phyloP scores from a whole-genome alignment of 2,329 filamentous ascomycete species.

The Aspergillus sp. region DNA sequence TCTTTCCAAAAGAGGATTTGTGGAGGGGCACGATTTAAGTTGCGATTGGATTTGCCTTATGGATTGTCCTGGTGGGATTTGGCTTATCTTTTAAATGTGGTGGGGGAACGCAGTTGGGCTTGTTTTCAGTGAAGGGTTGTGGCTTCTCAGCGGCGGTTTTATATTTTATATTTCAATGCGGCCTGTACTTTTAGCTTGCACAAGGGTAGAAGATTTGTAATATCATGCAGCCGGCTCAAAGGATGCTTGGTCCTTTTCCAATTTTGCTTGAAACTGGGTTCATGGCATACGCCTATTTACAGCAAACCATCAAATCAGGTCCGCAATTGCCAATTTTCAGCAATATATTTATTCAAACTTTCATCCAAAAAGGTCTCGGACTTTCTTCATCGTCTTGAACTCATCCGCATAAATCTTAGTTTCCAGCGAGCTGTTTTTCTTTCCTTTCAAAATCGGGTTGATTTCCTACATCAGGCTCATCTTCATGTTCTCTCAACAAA shows the following conservation, averaged over 20 bases:
- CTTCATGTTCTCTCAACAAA: constrained; percentile 7
- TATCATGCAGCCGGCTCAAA: neutral
- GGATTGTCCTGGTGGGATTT: neutral
- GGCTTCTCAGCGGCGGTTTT: constrained; percentile 4
- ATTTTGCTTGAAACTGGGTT: neutral
- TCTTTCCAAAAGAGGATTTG: neutral
- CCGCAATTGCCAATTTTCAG: neutral
- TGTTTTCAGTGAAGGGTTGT: constrained; percentile 4
- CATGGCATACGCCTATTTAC: neutral
- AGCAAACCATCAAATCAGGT: neutral
- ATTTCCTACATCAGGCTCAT: neutral
- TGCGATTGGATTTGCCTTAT: neutral
- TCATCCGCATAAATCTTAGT: constrained; percentile 1
- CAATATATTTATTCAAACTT: neutral
- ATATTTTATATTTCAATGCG: constrained; percentile 2
- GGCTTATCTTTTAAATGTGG: neutral
- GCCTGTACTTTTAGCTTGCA: constrained; percentile 2
- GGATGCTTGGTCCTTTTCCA: neutral
- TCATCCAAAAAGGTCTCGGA: constrained; percentile 21
- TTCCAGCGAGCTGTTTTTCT: neutral
- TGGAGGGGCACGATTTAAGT: neutral
- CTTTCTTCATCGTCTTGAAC: constrained; percentile 62
- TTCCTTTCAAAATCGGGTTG: neutral
- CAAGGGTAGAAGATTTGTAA: neutral
- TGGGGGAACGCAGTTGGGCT: neutral